Evolutionary conservation across 345 rosid genomes (phyloP).

Genomic region (Anastatica hierochuntica): DNA sequence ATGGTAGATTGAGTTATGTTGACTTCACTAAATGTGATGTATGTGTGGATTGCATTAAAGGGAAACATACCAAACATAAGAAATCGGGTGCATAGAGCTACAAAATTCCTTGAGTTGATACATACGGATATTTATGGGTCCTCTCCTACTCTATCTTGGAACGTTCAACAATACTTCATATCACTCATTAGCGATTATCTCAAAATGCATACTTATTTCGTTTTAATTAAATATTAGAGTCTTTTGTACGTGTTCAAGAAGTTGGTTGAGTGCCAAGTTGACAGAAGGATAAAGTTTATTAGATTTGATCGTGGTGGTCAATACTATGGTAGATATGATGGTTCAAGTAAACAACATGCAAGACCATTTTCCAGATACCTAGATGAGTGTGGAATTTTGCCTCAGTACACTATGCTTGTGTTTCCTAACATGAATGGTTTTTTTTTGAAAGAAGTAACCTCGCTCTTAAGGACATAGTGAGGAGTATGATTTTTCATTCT

Average conservation of each 20-base stretch:
- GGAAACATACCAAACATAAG: neutral
- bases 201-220: neutral
- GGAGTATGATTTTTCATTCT: neutral
- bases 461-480: neutral
- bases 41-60: neutral
- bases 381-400: neutral
- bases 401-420: neutral
- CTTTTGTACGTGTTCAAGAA: neutral
- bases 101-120: neutral
- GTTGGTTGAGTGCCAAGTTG: neutral
- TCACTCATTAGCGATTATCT: neutral
- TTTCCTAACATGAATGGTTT: neutral
- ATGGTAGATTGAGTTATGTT: neutral
- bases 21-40: neutral
- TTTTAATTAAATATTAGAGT: neutral
- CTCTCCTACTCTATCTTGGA: neutral
- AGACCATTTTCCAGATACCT: neutral
- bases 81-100: neutral
- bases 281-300: neutral
- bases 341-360: neutral
- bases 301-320: neutral
- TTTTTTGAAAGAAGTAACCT: neutral
- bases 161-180: neutral
- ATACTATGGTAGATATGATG: neutral
- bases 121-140: neutral